These are phyloP conservation scores for Podaxis rugospora DNA, from an alignment of 768 basidiomycete species.

Conservation along the genomic window DNA sequence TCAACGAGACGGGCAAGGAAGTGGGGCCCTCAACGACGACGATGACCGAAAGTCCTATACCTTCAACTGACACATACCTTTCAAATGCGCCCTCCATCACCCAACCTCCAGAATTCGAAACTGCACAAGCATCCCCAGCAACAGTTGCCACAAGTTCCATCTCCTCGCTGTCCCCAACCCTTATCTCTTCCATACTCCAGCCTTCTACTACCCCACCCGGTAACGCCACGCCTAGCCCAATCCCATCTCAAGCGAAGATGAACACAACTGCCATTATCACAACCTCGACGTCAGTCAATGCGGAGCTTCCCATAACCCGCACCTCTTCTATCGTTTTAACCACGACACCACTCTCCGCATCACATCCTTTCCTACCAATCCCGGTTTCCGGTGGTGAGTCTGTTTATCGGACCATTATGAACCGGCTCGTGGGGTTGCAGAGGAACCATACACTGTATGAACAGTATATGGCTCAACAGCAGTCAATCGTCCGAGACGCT, in stretches of 20 bases:
- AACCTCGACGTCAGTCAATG: conserved; percentile 8
- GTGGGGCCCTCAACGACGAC: background rate
- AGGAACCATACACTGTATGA: conserved; percentile 82
- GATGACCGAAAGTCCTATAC: background rate
- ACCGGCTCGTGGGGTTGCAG: conserved; percentile 81
- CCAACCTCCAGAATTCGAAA: background rate
- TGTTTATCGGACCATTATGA: conserved; percentile 95
- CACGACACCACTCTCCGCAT: conserved; percentile 9
- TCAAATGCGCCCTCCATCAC: conserved; percentile 4
- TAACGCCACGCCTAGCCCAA: background rate
- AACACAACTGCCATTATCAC: conserved; percentile 3
- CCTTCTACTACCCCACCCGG: conserved; percentile 7
- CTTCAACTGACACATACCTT: conserved; percentile 13
- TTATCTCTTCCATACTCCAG: background rate
- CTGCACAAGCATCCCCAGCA: background rate
- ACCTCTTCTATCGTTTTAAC: conserved; percentile 13
- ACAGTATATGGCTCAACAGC: conserved; percentile 89
- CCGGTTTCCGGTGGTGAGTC: conserved; percentile 64
- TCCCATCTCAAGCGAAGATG: background rate
- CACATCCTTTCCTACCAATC: conserved; percentile 11
- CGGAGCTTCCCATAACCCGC: conserved; percentile 7
- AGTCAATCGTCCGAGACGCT: conserved; percentile 65
- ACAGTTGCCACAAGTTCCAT: background rate
- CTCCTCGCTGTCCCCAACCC: background rate
- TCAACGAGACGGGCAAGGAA: background rate